phyloP scores from a whole-genome alignment of 192 early-diverging fungal species.

The Coemansia sp. region DNA sequence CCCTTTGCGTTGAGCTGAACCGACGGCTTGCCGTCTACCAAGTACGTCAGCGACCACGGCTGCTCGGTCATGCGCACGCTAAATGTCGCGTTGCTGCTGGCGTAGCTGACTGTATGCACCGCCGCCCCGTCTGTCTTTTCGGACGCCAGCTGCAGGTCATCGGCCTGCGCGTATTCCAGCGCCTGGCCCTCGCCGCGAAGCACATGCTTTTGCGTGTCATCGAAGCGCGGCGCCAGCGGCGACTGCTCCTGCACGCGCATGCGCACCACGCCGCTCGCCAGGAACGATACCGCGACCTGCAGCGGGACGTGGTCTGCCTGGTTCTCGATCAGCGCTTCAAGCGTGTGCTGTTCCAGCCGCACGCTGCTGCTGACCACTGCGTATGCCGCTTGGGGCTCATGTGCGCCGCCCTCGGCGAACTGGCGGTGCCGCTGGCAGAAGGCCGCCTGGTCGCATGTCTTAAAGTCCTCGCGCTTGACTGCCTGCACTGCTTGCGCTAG shows the following conservation, averaged over 20 bases:
- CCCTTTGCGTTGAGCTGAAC: slow-evolving; percentile 81
- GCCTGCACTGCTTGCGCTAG: slow-evolving; percentile 35
- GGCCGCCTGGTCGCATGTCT: slow-evolving; percentile 77
- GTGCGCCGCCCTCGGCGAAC: slow-evolving; percentile 66
- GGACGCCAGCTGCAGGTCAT: slow-evolving; percentile 19
- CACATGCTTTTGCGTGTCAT: slow-evolving; percentile 57
- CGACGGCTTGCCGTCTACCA: slow-evolving; percentile 36
- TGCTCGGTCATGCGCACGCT: slow-evolving; percentile 40
- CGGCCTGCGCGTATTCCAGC: slow-evolving; percentile 23
- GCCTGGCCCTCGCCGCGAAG: slow-evolving; percentile 46
- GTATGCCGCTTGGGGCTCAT: slow-evolving; percentile 46
- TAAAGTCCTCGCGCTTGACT: slow-evolving; percentile 86
- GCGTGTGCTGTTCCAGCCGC: slow-evolving; percentile 45
- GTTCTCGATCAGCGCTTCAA: slow-evolving; percentile 25
- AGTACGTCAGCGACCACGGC: slow-evolving; percentile 45
- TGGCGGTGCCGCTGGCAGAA: slow-evolving; percentile 90
- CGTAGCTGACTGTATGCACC: slow-evolving; percentile 31
- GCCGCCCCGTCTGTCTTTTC: slow-evolving; percentile 5
- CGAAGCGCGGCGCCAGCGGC: slow-evolving; percentile 71
- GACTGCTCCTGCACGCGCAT: slow-evolving; percentile 63
- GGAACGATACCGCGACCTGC: slow-evolving; percentile 46
- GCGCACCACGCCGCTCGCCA: slow-evolving; percentile 59
- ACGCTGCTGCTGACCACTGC: slow-evolving; percentile 61
- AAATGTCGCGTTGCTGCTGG: slow-evolving; percentile 6
- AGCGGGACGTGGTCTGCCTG: slow-evolving; percentile 32